A percentile compares a stretch with the other conserved stretches of the same genome.
Evolutionary conservation across 768 basidiomycete species (phyloP).

Genomic region (Psilocybe sp.): DNA sequence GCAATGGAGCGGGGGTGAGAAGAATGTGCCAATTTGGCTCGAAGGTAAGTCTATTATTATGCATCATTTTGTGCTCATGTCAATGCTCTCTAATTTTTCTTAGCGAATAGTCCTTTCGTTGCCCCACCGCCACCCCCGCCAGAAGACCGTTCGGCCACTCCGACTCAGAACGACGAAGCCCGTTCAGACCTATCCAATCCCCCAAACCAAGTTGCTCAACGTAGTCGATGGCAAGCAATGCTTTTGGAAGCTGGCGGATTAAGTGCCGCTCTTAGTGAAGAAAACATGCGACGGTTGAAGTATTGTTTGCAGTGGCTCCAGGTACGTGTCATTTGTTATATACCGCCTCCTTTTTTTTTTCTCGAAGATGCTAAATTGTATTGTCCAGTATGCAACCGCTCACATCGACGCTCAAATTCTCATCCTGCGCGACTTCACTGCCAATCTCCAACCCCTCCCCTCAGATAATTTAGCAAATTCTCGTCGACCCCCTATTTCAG

Average conservation of each 20-base stretch:
- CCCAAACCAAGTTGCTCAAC: conserved; percentile 50
- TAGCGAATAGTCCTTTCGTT: conserved; percentile 34
- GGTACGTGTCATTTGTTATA: conserved; percentile 41
- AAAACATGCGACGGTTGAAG: conserved; percentile 81
- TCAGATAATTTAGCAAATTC: conserved; percentile 19
- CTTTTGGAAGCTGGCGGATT: conserved; percentile 85
- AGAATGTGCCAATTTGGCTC: conserved; percentile 35
- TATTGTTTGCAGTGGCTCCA: conserved; percentile 90
- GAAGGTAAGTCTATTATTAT: conserved; percentile 25
- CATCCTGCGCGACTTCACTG: conserved; percentile 80
- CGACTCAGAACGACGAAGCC: conserved; percentile 4
- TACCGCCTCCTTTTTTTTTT: background rate
- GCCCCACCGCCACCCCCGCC: conserved; percentile 30
- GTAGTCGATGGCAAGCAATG: conserved; percentile 85
- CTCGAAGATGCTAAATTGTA: background rate
- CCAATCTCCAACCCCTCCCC: conserved; percentile 56
- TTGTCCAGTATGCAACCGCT: conserved; percentile 71
- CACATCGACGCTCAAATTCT: conserved; percentile 88
- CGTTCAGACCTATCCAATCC: conserved; percentile 3
- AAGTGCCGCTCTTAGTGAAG: conserved; percentile 85
- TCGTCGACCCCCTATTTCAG: conserved; percentile 14
- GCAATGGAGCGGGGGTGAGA: conserved; percentile 11
- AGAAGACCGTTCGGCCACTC: conserved; percentile 19
- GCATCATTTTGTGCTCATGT: background rate
- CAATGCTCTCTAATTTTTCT: background rate